These are phyloP conservation scores for Chlamydomonas asymmetrica DNA, from an alignment of 139 green algal genomes.

Conservation along the genomic window DNA sequence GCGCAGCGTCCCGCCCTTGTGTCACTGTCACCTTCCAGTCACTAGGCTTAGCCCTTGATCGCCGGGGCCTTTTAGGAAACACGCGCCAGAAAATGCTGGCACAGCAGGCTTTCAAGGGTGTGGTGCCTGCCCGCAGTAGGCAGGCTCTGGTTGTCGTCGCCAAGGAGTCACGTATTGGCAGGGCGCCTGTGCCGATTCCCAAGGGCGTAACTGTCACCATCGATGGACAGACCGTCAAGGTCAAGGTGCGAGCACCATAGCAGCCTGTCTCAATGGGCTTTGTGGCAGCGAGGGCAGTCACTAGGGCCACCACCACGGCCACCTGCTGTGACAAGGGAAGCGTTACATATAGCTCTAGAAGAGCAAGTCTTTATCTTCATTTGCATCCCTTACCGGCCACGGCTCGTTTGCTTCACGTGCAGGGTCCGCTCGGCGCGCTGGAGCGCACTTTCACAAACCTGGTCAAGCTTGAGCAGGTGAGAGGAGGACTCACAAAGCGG, in stretches of 20 bases:
- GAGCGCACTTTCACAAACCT: conserved; percentile 62
- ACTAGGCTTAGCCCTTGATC: too few relatives aligned
- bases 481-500: not conserved
- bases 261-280: not conserved
- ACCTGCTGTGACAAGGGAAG: not conserved
- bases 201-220: conserved; percentile 80
- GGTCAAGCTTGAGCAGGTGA: conserved; percentile 67
- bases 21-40: too few relatives aligned
- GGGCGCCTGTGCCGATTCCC: conserved; percentile 77
- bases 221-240: conserved; percentile 61
- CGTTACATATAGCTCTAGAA: not conserved
- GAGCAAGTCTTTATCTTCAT: not conserved
- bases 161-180: conserved; percentile 88
- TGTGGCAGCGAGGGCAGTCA: not conserved
- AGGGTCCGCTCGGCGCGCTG: conserved; percentile 88
- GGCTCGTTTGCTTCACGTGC: not conserved
- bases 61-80: too few relatives aligned
- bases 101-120: too few relatives aligned
- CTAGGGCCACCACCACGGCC: not conserved
- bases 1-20: too few relatives aligned
- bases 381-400: not conserved
- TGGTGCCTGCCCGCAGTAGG: too few relatives aligned
- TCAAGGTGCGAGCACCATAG: conserved; percentile 75
- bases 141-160: conserved; percentile 10
- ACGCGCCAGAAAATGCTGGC: too few relatives aligned